Conservation (phyloP, 306 rosid genomes). For the Begonia loranthoides region DNA sequence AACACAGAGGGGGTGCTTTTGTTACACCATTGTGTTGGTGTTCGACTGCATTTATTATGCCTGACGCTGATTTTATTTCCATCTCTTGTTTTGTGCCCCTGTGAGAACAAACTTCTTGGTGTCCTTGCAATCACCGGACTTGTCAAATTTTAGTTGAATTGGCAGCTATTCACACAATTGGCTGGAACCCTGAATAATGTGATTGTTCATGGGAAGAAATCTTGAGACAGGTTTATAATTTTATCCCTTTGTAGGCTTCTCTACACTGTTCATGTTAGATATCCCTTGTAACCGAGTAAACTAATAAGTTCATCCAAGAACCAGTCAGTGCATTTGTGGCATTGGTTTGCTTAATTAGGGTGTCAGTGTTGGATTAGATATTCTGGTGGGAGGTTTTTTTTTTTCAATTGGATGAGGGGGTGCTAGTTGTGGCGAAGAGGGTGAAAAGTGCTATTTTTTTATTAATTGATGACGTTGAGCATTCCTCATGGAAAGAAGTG, state of each 20-base stretch:
- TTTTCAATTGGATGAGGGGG: neutral
- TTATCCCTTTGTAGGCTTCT: neutral
- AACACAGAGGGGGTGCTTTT: constrained; percentile 24
- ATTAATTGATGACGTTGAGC: constrained; percentile 70
- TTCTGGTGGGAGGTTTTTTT: too few relatives aligned
- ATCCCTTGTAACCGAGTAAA: too few relatives aligned
- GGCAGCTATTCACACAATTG: neutral
- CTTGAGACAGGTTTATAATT: too few relatives aligned
- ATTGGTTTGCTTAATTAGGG: neutral
- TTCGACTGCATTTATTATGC: constrained; percentile 6
- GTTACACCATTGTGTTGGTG: constrained; percentile 6
- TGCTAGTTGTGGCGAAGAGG: constrained; percentile 35
- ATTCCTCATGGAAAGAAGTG: constrained; percentile 97
- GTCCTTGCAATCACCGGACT: too few relatives aligned
- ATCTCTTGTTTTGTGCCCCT: constrained; percentile 9
- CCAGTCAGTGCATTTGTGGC: neutral
- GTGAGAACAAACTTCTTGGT: constrained; percentile 1
- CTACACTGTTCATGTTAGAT: neutral
- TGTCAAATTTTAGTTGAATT: neutral
- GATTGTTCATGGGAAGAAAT: too few relatives aligned
- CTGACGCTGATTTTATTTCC: constrained; percentile 14
- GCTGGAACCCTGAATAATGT: too few relatives aligned
- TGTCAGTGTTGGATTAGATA: neutral
- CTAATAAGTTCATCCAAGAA: neutral
- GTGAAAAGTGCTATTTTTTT: constrained; percentile 22